Percentiles rank a stretch among this genome's conserved stretches.
phyloP scores from a whole-genome alignment of 2,329 filamentous ascomycete genomes.

The Graphiopsis chlorocephala region DNA sequence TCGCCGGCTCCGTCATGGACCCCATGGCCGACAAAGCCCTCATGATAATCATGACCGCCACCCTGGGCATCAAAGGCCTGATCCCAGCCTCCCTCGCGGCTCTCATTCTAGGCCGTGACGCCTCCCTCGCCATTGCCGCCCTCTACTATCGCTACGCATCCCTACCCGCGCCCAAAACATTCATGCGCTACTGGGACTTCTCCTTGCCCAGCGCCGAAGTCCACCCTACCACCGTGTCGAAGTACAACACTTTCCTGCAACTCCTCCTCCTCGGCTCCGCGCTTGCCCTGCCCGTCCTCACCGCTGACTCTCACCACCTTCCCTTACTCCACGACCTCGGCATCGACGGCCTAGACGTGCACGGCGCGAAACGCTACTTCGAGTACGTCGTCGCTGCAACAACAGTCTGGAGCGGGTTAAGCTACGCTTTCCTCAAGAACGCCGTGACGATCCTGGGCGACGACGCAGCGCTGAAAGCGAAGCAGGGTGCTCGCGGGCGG shows the following conservation, averaged over 20 bases:
- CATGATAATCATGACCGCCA: slow-evolving; percentile 90
- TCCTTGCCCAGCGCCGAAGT: slow-evolving; percentile 84
- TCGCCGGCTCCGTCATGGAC: slow-evolving; percentile 91
- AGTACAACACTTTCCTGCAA: slow-evolving; percentile 90
- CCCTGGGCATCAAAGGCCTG: slow-evolving; percentile 76
- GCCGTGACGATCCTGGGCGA: slow-evolving; percentile 78
- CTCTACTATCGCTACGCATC: slow-evolving; percentile 97
- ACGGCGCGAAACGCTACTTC: slow-evolving; percentile 35
- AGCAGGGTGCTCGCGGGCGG: slow-evolving; percentile 47
- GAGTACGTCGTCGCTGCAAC: slow-evolving; percentile 84
- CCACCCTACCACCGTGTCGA: slow-evolving; percentile 77
- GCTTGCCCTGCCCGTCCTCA: slow-evolving; percentile 72
- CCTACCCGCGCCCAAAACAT: slow-evolving; percentile 88
- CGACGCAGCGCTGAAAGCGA: slow-evolving; percentile 47
- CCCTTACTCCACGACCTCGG: slow-evolving; percentile 24
- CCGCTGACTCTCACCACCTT: slow-evolving; percentile 24
- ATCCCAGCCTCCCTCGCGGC: slow-evolving; percentile 87
- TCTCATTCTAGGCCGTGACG: slow-evolving; percentile 88
- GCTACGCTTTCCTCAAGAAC: slow-evolving; percentile 87
- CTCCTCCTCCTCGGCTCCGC: slow-evolving; percentile 81
- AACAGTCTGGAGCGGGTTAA: slow-evolving; percentile 89
- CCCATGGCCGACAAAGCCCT: slow-evolving; percentile 96
- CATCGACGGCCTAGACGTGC: slow-evolving; percentile 30
- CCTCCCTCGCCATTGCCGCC: slow-evolving; percentile 76
- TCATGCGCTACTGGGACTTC: slow-evolving; percentile 94